phyloP scores from a whole-genome alignment of 768 basidiomycete species.

The Cyclocybe aegerita region DNA sequence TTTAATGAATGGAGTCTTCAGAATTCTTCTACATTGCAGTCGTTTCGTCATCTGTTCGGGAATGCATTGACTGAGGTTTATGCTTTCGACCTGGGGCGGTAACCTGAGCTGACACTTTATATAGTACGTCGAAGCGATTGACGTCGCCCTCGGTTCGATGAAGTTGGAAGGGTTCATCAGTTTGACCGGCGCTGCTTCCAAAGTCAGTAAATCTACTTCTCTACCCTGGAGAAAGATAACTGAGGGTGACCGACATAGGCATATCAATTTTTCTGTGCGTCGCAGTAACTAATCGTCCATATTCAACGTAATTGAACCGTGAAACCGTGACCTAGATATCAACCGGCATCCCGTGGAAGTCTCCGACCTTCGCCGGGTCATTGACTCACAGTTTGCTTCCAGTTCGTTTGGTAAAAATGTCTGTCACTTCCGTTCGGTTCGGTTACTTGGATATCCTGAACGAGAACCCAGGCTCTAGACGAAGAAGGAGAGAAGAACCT shows the following conservation, averaged over 20 bases:
- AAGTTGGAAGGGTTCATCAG: slow-evolving; percentile 83
- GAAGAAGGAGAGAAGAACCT: slow-evolving; percentile 55
- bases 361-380: slow-evolving; percentile 66
- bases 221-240: slow-evolving; percentile 2
- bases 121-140: slow-evolving; percentile 71
- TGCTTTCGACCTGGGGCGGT: slow-evolving; percentile 3
- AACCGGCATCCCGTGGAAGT: slow-evolving; percentile 70
- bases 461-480: slow-evolving; percentile 55
- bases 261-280: slow-evolving; percentile 86
- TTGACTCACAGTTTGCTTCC: slow-evolving; percentile 63
- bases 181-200: slow-evolving; percentile 70
- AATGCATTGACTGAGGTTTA: slow-evolving; percentile 67
- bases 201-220: slow-evolving; percentile 39
- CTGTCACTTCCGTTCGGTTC: slow-evolving; percentile 18
- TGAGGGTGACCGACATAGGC: slow-evolving; percentile 42
- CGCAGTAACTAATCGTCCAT: slow-evolving; percentile 1
- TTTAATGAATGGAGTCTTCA: slow-evolving; percentile 24
- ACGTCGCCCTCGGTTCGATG: slow-evolving; percentile 46
- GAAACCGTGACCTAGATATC: slow-evolving; percentile 51
- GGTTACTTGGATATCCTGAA: not conserved
- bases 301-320: slow-evolving; percentile 5
- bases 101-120: not conserved
- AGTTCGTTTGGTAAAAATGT: slow-evolving; percentile 81
- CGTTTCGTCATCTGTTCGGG: slow-evolving; percentile 78
- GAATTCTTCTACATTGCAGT: slow-evolving; percentile 62